These are phyloP conservation scores for Zygotorulaspora florentina DNA, from an alignment of 805 yeast species.

Conservation along the genomic window DNA sequence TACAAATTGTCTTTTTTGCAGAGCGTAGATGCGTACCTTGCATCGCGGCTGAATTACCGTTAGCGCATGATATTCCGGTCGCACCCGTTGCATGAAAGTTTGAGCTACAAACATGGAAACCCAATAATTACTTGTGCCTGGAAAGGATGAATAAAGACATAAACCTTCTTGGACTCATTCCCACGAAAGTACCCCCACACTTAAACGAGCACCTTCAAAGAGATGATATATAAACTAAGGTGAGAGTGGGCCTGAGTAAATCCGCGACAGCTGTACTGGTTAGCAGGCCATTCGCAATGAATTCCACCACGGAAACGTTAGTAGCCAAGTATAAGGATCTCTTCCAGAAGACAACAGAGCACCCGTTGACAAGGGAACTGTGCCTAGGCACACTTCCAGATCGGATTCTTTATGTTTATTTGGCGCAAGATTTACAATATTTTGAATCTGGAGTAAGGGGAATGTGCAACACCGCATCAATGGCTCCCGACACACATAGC, in stretches of 20 bases:
- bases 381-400: conserved; percentile 45
- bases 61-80: no score
- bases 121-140: neutral
- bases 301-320: conserved; percentile 21
- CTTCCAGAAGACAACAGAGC: conserved; percentile 35
- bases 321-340: conserved; percentile 20
- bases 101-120: conserved; percentile 1
- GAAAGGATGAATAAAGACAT: neutral
- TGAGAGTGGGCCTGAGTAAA: no score
- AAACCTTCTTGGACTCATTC: no score
- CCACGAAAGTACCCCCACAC: no score
- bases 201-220: no score
- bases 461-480: conserved; percentile 41
- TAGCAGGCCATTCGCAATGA: neutral
- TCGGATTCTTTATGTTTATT: conserved; percentile 40
- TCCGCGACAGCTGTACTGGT: no score
- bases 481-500: conserved; percentile 39
- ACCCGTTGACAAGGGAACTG: conserved; percentile 41
- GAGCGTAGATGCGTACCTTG: no score
- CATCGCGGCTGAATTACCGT: no score
- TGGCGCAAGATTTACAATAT: conserved; percentile 46
- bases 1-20: no score
- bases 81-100: neutral
- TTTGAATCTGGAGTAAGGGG: conserved; percentile 41
- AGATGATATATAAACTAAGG: no score